Conservation (phyloP, 441 rosid species). For the Melastoma candidum region DNA sequence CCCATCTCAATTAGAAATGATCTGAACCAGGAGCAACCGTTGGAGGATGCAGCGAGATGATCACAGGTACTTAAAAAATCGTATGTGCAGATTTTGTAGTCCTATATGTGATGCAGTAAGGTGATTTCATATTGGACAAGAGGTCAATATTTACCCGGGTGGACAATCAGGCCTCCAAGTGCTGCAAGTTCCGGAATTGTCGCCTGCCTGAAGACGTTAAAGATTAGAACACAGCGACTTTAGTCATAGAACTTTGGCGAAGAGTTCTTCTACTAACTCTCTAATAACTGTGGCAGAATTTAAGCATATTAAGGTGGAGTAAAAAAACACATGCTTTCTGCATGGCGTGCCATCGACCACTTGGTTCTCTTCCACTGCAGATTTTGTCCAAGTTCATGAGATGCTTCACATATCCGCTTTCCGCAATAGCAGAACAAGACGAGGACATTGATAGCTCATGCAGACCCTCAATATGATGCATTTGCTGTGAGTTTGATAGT, state of each 20-base stretch:
- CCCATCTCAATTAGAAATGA: too few relatives aligned
- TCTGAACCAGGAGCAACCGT: too few relatives aligned
- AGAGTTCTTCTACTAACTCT: neutral
- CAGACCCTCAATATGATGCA: conserved; percentile 59
- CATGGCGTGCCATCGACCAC: conserved; percentile 71
- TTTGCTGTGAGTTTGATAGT: conserved; percentile 52
- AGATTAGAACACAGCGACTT: neutral
- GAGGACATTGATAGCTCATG: conserved; percentile 36
- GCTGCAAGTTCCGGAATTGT: conserved; percentile 57
- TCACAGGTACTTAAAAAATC: too few relatives aligned
- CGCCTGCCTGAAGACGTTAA: conserved; percentile 43
- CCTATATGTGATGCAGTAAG: too few relatives aligned
- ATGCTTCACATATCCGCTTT: conserved; percentile 62
- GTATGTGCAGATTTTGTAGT: too few relatives aligned
- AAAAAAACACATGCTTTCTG: conserved; percentile 65
- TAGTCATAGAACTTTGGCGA: neutral
- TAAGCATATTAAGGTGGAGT: conserved; percentile 6
- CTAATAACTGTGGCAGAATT: neutral
- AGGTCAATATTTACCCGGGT: conserved; percentile 46
- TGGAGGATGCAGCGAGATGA: too few relatives aligned
- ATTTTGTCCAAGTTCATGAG: conserved; percentile 69
- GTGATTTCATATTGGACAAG: too few relatives aligned
- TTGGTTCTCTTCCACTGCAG: conserved; percentile 72
- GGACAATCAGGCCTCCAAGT: conserved; percentile 96
- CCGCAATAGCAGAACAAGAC: conserved; percentile 39